Conservation (phyloP, 2,329 filamentous ascomycete genomes). For the Chaetomium sp. region DNA sequence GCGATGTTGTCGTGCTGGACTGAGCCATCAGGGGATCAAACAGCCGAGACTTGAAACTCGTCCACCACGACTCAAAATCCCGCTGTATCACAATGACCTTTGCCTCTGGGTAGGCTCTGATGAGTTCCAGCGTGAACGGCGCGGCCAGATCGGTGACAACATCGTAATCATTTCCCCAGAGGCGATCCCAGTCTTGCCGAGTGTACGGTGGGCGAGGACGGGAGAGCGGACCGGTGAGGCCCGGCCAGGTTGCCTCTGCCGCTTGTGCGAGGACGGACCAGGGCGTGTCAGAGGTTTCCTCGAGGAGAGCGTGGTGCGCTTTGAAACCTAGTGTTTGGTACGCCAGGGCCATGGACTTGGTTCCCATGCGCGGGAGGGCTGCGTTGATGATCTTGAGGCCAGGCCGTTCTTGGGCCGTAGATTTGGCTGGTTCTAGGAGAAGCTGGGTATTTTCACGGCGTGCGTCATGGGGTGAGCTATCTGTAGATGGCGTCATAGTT, state of each 20-base stretch:
- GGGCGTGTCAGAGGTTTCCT: background rate
- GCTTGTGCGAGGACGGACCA: constrained; percentile 14
- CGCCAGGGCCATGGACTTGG: constrained; percentile 11
- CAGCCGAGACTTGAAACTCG: too few species aligned
- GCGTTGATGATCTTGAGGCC: constrained; percentile 11
- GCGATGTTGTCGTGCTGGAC: too few species aligned
- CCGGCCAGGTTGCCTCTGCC: constrained; percentile 14
- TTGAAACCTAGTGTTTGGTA: constrained; percentile 13
- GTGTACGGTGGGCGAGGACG: constrained; percentile 1
- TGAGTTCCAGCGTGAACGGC: constrained; percentile 12
- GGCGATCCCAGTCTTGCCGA: constrained; percentile 14
- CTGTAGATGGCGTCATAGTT: background rate
- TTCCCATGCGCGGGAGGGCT: constrained; percentile 13
- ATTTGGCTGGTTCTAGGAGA: background rate
- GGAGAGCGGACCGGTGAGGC: background rate
- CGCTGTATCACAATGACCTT: too few species aligned
- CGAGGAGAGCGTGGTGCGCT: constrained; percentile 14
- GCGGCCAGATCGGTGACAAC: constrained; percentile 18
- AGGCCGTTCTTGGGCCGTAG: background rate
- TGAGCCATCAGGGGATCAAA: too few species aligned
- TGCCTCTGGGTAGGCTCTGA: constrained; percentile 19
- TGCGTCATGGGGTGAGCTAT: background rate
- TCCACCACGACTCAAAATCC: too few species aligned
- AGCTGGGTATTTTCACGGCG: background rate
- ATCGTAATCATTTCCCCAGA: constrained; percentile 15